Conservation (phyloP, 257 asterid species). For the Schizonepeta tenuifolia region DNA sequence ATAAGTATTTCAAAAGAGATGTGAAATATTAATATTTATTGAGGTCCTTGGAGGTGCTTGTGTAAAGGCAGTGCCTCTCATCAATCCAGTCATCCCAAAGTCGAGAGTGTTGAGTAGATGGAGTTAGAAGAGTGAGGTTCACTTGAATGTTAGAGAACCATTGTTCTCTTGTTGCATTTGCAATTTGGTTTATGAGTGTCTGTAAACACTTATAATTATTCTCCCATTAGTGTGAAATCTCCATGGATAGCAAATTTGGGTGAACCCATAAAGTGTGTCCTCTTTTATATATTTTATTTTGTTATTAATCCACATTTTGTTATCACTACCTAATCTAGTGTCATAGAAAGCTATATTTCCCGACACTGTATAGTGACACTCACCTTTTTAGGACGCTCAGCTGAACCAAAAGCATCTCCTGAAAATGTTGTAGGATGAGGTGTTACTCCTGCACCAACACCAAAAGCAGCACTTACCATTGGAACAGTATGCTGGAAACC, state of each 20-base stretch:
- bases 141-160: neutral
- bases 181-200: neutral
- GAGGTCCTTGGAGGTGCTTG: neutral
- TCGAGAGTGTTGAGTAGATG: neutral
- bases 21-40: neutral
- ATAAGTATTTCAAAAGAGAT: neutral
- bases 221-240: no score
- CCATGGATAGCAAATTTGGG: no score
- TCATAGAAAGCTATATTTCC: neutral
- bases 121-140: neutral
- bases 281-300: no score
- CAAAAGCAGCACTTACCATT: slow-evolving; percentile 61
- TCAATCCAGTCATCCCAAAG: neutral
- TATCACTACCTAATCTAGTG: neutral
- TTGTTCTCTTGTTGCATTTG: neutral
- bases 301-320: neutral
- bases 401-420: slow-evolving; percentile 68
- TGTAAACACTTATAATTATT: no score
- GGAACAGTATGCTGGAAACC: slow-evolving; percentile 67
- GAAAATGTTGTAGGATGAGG: slow-evolving; percentile 67
- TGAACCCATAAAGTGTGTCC: no score
- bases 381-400: slow-evolving; percentile 95
- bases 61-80: neutral
- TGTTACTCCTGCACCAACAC: slow-evolving; percentile 63
- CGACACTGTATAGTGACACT: neutral